Evolutionary conservation across 179 eudicot genomes (phyloP), one percentile per base, ranked within the genome.

Genomic region (Spergularia azorica): DNA sequence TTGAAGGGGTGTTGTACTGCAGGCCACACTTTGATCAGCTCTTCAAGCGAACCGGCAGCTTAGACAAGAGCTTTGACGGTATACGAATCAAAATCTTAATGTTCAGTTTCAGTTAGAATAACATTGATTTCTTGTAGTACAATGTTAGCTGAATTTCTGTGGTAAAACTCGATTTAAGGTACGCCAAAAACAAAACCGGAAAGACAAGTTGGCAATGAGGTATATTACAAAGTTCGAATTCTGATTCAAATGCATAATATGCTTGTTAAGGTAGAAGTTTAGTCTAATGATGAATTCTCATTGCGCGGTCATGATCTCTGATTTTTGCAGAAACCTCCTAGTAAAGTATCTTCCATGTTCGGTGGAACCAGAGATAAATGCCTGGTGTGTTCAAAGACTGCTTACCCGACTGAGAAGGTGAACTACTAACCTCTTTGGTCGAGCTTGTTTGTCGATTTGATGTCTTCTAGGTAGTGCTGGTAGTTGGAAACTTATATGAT

Each of bases 11-110:
- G 59, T 83, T 95, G 67, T 95, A 93, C 69, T 93, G 99, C 86
- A 88, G 97, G 83, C 99, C 99, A 77, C 99, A 95, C 71, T 95
- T 95, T 56, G 99, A 95, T 76, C 99, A 95, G 84, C 90, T 88
- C 76, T 95, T 90, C 89, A 95, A 95, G 84, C 84, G 85, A 82
- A 95, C 99, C 54, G 99, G 99, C 54, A 95, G 97, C 76, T 88
- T 95, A 43, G 95, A 95, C 61, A 95, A 95, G 78, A 95, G 99
- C 85, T 93, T 95, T 76, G 99, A 95, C 69, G 97, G 98, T 95
- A 81, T 58, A 43, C 48, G 32, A 26, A 43, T 5, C 48, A 7
- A 43, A 41, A 41, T 41, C 43, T n/a, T n/a, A 11, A 12, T 11
- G 7, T 2, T 7, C 8, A 20, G 7, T 50, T 26, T 9, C 26